Base-by-base conservation (phyloP, 805 yeast species). In the Kodamaea leandrae region DNA sequence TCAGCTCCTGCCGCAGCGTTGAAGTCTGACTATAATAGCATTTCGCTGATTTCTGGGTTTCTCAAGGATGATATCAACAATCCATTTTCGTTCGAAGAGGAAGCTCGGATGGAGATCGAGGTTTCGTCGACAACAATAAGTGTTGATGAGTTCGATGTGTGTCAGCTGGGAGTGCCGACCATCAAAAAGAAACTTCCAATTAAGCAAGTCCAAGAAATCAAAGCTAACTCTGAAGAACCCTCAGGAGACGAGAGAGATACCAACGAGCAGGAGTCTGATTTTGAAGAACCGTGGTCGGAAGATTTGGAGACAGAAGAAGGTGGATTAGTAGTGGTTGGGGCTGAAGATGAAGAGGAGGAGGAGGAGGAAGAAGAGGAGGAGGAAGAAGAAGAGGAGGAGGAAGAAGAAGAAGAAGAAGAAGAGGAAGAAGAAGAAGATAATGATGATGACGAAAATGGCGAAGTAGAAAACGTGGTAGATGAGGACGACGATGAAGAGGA, bases 41-140 rank as follows among this genome's bases (percentile, higher is more conserved):
- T 84, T 17, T 71, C 82, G 1, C 61, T 77, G 49, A 69, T 84
- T 35, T 63, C 76, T 4, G 77, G 74, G 45, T 84, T 84, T 49
- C 50, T 84, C 53, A 76, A 72, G 37, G 91, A 84, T 58, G 93
- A 84, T 55, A 63, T 84, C 13, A 74, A 72, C 36, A 88, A 83
- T 53, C 74, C 81, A 4, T 66, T 80, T 47, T 68, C 78, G 17
- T 64, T 80, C 48, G 88, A 82, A 48, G 74, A 67, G 14, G 81
- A 77, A 45, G 76, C 81, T 0, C 48, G 65, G 34, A 76, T 74
- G 39, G 78, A 73, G 42, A 66, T 81, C 7, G 66, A 58, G 18
- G 12, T 20, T 14, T 33, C 35, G 21, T 9, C 17, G 27, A 30
- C 7, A 32, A 33, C 4, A 47, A 43, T 30, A 9, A 13, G 6